Conservation (phyloP, 495 filamentous ascomycete species). For the Aspergillus carlsbadensis region DNA sequence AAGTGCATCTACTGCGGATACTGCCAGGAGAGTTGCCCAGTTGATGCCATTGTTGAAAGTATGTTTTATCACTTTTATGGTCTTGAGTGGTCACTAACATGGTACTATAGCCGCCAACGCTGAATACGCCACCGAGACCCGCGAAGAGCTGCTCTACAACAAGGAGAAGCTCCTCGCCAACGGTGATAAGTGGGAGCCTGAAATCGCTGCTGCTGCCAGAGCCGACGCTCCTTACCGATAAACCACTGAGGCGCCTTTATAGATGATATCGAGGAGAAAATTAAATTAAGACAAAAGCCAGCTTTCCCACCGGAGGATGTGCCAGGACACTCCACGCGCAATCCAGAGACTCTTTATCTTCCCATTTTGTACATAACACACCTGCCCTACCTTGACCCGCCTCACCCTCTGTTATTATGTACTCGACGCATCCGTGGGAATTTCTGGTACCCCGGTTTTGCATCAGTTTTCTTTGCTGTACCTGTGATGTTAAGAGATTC, state of each 20-base stretch:
- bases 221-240: constrained; percentile 90
- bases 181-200: constrained; percentile 98
- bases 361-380: constrained; percentile 38
- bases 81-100: constrained; percentile 21
- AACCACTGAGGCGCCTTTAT: constrained; percentile 16
- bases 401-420: constrained; percentile 32
- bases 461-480: constrained; percentile 31
- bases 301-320: constrained; percentile 13
- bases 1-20: constrained; percentile 99
- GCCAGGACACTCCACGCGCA: constrained; percentile 2
- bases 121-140: constrained; percentile 95
- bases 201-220: constrained; percentile 85
- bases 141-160: constrained; percentile 97
- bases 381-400: constrained; percentile 7
- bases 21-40: constrained; percentile 98
- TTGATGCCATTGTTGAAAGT: constrained; percentile 96
- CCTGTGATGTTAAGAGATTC: constrained; percentile 20
- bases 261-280: constrained; percentile 15
- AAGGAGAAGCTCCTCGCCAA: constrained; percentile 92
- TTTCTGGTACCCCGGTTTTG: constrained; percentile 24
- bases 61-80: constrained; percentile 24
- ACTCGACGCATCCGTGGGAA: constrained; percentile 34
- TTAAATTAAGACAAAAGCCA: constrained; percentile 17
- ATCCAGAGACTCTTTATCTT: constrained; percentile 22
- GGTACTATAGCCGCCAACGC: constrained; percentile 71